These are phyloP conservation scores for Arachis stenosperma DNA, from an alignment of 306 rosid genomes.

Conservation along the genomic window DNA sequence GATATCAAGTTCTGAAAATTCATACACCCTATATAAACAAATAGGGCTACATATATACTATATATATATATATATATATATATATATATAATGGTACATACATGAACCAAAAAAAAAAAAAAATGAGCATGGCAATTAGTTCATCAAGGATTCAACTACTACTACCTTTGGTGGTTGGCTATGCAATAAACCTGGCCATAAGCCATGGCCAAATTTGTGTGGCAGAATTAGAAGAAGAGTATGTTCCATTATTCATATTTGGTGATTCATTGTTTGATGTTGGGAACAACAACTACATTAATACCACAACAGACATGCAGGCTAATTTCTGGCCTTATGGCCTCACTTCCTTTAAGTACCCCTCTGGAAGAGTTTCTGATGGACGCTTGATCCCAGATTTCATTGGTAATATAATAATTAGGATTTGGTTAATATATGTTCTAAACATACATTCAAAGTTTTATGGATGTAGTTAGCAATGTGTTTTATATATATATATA, in stretches of 20 bases:
- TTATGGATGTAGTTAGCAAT: too few relatives aligned
- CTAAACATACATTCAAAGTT: too few relatives aligned
- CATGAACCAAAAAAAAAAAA: too few relatives aligned
- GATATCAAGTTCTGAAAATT: too few relatives aligned
- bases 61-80: too few relatives aligned
- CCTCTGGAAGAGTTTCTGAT: background rate
- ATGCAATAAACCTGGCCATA: background rate
- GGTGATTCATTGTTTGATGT: constrained; percentile 58
- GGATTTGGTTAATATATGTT: too few relatives aligned
- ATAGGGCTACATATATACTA: too few relatives aligned
- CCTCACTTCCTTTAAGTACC: background rate
- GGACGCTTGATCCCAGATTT: background rate
- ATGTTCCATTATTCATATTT: constrained; percentile 45
- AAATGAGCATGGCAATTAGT: too few relatives aligned
- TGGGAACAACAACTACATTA: constrained; percentile 58
- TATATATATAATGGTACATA: too few relatives aligned
- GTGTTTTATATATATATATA: too few relatives aligned
- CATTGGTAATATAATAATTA: background rate
- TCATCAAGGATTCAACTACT: background rate
- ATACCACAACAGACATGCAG: constrained; percentile 11
- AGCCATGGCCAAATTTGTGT: background rate
- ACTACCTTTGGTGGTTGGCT: too few relatives aligned
- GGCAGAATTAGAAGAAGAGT: constrained; percentile 13
- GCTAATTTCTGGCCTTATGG: constrained; percentile 25
- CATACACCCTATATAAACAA: too few relatives aligned